Conservation (phyloP, 345 rosid species). For the Citrus trifoliata region DNA sequence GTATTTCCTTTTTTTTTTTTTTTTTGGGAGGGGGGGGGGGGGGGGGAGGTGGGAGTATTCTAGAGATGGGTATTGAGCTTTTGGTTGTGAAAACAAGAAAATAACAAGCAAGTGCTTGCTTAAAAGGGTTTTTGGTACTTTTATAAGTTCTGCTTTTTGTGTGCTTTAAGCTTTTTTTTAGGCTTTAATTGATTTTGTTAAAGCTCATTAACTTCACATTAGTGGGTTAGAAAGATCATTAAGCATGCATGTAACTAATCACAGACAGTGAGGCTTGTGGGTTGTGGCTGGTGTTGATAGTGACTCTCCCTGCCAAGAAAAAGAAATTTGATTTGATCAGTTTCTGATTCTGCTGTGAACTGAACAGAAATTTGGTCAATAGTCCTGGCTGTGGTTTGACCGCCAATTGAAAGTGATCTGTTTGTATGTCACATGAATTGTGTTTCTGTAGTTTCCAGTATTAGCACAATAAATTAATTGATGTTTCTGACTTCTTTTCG, state of each 20-base stretch:
- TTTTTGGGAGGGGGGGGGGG: too few species aligned
- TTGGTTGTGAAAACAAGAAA: neutral
- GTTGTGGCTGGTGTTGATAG: neutral
- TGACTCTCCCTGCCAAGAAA: neutral
- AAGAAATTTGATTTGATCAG: neutral
- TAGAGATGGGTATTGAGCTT: slow-evolving; percentile 7
- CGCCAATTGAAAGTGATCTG: neutral
- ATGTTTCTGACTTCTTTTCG: neutral
- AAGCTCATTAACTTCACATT: neutral
- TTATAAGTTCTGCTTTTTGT: neutral
- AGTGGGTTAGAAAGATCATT: neutral
- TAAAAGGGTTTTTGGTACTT: too few species aligned
- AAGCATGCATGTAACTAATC: neutral
- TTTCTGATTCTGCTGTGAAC: neutral
- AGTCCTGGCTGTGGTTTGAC: neutral
- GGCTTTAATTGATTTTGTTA: neutral
- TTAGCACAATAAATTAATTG: neutral
- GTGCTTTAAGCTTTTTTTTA: neutral
- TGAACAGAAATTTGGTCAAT: neutral
- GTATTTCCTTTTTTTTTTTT: neutral
- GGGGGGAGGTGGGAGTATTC: neutral
- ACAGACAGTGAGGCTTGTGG: neutral
- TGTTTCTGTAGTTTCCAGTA: neutral
- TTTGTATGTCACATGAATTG: neutral
- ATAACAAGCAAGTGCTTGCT: neutral